These are phyloP conservation scores for Rhodotorula babjevae DNA, from an alignment of 768 basidiomycete species.

Conservation along the genomic window DNA sequence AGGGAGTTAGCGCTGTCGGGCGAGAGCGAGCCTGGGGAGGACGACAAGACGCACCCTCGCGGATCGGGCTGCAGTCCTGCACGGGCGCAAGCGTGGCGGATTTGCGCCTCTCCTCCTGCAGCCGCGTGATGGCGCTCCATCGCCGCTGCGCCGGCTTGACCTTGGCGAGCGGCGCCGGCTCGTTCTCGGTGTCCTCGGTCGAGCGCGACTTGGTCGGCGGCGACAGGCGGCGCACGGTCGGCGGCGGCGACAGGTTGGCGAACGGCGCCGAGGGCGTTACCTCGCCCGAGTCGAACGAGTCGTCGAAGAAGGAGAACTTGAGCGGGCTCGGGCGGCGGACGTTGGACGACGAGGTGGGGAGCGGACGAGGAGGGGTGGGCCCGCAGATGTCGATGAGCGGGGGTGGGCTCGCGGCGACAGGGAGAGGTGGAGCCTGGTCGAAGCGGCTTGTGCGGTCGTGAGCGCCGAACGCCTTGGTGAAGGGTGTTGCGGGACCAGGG, in stretches of 20 bases:
- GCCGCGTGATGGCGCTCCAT: slow-evolving; percentile 13
- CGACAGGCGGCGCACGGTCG: not conserved
- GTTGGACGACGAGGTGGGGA: not conserved
- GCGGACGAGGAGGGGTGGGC: not conserved
- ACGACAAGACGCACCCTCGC: not conserved
- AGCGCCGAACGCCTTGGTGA: not conserved
- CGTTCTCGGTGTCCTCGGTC: not conserved
- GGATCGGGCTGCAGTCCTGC: not conserved
- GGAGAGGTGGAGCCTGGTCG: not conserved
- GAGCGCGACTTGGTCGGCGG: not conserved
- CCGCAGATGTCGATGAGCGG: not conserved
- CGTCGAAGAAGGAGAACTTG: slow-evolving; percentile 24
- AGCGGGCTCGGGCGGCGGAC: slow-evolving; percentile 4
- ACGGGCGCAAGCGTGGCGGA: slow-evolving; percentile 2
- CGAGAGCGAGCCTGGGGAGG: too few relatives aligned
- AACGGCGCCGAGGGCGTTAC: not conserved
- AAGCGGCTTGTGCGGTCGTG: not conserved
- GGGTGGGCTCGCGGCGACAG: not conserved
- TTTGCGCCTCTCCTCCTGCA: slow-evolving; percentile 34
- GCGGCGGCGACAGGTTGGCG: not conserved
- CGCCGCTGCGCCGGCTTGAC: not conserved
- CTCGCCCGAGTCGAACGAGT: slow-evolving; percentile 6
- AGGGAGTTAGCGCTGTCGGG: too few relatives aligned
- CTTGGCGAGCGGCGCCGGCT: not conserved
- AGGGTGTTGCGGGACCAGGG: not conserved